These are phyloP conservation scores for Chloromonas sp. DNA, from an alignment of 163 green algal species.

Conservation along the genomic window DNA sequence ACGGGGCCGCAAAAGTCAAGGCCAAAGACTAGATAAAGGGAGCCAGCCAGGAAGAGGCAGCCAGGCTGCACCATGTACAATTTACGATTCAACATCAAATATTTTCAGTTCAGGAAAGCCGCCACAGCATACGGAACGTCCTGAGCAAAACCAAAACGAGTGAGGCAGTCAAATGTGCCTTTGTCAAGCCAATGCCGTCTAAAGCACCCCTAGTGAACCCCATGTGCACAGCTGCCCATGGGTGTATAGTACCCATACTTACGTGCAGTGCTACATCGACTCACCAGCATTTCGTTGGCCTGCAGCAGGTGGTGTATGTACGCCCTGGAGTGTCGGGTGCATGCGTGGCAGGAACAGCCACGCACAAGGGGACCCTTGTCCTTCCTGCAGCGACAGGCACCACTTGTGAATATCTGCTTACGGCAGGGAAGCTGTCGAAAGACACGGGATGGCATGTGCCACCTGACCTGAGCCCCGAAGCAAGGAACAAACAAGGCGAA, in stretches of 20 bases:
- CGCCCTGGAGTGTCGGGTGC: conserved; percentile 63
- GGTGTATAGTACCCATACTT: too few species aligned
- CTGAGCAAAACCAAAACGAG: background rate
- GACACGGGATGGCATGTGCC: background rate
- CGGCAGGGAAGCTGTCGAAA: too few species aligned
- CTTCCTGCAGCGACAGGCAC: conserved; percentile 18
- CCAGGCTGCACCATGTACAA: too few species aligned
- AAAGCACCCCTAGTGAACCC: too few species aligned
- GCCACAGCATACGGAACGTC: background rate
- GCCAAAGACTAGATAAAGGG: too few species aligned
- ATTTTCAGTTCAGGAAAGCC: too few species aligned
- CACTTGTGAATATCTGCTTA: background rate
- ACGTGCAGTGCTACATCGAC: conserved; percentile 1
- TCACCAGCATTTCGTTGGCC: conserved; percentile 68
- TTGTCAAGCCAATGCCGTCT: too few species aligned
- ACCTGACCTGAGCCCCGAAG: background rate
- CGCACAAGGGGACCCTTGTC: conserved; percentile 54
- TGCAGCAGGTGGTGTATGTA: conserved; percentile 90
- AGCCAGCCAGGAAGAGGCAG: too few species aligned
- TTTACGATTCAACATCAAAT: too few species aligned
- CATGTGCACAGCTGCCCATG: too few species aligned
- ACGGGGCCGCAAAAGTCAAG: too few species aligned
- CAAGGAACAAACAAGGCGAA: background rate
- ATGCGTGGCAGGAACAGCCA: conserved; percentile 72
- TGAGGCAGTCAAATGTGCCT: background rate